Conservation (phyloP, 2,329 filamentous ascomycete species). For the Alternaria brassicicola region DNA sequence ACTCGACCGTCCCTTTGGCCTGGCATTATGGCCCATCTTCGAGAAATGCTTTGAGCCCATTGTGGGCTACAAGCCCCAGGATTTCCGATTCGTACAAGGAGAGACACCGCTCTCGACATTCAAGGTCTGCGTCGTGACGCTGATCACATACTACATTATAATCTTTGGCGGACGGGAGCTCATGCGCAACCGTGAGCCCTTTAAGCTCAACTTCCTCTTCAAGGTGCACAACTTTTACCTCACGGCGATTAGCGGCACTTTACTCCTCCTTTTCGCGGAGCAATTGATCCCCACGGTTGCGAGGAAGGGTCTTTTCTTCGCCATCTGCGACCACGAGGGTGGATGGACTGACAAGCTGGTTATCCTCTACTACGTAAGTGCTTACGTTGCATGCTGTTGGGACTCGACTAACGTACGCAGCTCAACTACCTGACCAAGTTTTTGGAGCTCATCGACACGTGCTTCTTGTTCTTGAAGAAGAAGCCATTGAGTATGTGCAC, state of each 20-base stretch:
- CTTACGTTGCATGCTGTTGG: neutral
- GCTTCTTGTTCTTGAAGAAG: conserved; percentile 99
- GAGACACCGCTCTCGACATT: conserved; percentile 90
- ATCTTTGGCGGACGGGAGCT: conserved; percentile 91
- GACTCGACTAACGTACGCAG: conserved; percentile 59
- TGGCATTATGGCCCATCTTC: conserved; percentile 94
- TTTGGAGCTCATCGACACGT: conserved; percentile 90
- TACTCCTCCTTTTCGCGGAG: conserved; percentile 87
- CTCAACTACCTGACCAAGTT: conserved; percentile 99
- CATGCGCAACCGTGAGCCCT: conserved; percentile 85
- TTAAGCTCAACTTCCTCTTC: conserved; percentile 88
- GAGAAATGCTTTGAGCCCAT: conserved; percentile 79
- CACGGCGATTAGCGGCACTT: conserved; percentile 79
- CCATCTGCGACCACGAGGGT: conserved; percentile 81
- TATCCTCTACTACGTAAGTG: conserved; percentile 91
- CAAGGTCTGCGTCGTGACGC: conserved; percentile 78
- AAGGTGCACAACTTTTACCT: conserved; percentile 97
- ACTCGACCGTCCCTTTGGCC: conserved; percentile 88
- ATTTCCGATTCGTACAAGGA: conserved; percentile 83
- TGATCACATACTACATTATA: conserved; percentile 87
- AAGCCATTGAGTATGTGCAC: conserved; percentile 79
- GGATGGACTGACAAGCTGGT: conserved; percentile 95
- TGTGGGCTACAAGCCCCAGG: conserved; percentile 79
- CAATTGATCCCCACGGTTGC: conserved; percentile 84
- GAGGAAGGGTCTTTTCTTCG: conserved; percentile 82